phyloP scores from a whole-genome alignment of 768 basidiomycete genomes.

The Xerocomellus chrysenteron region DNA sequence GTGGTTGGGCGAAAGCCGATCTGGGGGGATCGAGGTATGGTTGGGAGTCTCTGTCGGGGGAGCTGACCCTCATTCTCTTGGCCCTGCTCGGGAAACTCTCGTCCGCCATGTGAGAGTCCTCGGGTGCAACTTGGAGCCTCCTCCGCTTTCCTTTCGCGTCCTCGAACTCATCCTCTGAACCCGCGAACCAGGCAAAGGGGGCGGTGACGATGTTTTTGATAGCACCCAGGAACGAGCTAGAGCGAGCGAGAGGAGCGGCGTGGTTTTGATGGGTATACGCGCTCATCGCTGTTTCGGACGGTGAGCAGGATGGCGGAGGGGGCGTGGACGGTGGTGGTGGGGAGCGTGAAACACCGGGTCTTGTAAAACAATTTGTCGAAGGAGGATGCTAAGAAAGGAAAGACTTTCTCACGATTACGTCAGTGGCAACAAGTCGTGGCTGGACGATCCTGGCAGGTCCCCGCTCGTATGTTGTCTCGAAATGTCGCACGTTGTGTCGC shows the following conservation, averaged over 20 bases:
- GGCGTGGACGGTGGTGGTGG: slow-evolving; percentile 20
- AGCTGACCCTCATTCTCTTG: slow-evolving; percentile 56
- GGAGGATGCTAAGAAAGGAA: slow-evolving; percentile 12
- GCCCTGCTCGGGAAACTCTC: slow-evolving; percentile 33
- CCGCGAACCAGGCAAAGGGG: slow-evolving; percentile 55
- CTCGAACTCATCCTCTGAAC: slow-evolving; percentile 48
- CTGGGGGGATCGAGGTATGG: slow-evolving; percentile 57
- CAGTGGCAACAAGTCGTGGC: neutral
- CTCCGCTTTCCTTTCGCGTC: slow-evolving; percentile 57
- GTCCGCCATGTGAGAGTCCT: slow-evolving; percentile 31
- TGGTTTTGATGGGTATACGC: slow-evolving; percentile 28
- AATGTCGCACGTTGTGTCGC: slow-evolving; percentile 4
- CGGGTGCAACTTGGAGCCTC: slow-evolving; percentile 34
- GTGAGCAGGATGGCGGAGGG: slow-evolving; percentile 18
- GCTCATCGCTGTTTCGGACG: slow-evolving; percentile 27
- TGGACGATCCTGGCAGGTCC: no score
- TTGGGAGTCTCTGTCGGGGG: slow-evolving; percentile 43
- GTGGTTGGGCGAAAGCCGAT: slow-evolving; percentile 38
- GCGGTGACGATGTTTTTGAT: slow-evolving; percentile 68
- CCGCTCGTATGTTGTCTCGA: slow-evolving; percentile 17
- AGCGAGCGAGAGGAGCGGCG: slow-evolving; percentile 44
- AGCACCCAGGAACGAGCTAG: slow-evolving; percentile 59
- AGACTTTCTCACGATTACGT: slow-evolving; percentile 4
- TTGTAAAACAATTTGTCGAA: slow-evolving; percentile 24
- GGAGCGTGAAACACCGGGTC: slow-evolving; percentile 14